Base-by-base conservation (phyloP, 768 basidiomycete genomes). In the Lepiota venenata region DNA sequence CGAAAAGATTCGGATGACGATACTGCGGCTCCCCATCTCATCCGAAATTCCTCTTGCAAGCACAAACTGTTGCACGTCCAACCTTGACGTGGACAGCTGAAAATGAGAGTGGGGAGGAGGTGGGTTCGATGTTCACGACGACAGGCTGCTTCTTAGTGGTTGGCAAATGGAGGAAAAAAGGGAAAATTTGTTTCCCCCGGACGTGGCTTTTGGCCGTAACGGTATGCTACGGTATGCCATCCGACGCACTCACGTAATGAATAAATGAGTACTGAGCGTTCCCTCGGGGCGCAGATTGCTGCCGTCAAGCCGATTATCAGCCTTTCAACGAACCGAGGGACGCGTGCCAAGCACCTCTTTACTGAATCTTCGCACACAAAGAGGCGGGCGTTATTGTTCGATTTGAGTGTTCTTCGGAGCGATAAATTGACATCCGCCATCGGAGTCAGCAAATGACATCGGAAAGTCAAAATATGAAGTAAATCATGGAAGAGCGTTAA, bases 1-100 rank as follows among this genome's bases (percentile, higher is more conserved):
- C 38, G 40, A 38, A 21, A 35, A 35, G 27, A 16, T 41, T 42
- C 40, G 16, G 18, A 48, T 36, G 53, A 55, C 46, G 38, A 44
- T 51, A 51, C 41, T 51, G 50, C 42, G 50, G 50, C 50, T 27
- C 11, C 50, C 20, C 29, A 51, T 18, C 29, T 5, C 32, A 50
- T 35, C 50, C 18, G 40, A 14, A 41, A 18, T 25, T 25, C 38
- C 8, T 8, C 29, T 14, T 29, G 21, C 25, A 46, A 46, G 25
- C n/a, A 21, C 21, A 38, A 15, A 39, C 32, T 32, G 32, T 11
- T 32, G 32, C 22, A 20, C 22, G 36, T 22, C 39, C 36, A 49
- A 43, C 8, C 29, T 11, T 43, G 41, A 11, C 50, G 22, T 43
- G 29, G 32, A 36, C 36, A 35, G 12, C n/a, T 50, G 15, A 35